Percentiles rank a stretch among this genome's conserved stretches.
Conservation (phyloP, 208 protist genomes). For the Endotrypanum monterogeii region DNA sequence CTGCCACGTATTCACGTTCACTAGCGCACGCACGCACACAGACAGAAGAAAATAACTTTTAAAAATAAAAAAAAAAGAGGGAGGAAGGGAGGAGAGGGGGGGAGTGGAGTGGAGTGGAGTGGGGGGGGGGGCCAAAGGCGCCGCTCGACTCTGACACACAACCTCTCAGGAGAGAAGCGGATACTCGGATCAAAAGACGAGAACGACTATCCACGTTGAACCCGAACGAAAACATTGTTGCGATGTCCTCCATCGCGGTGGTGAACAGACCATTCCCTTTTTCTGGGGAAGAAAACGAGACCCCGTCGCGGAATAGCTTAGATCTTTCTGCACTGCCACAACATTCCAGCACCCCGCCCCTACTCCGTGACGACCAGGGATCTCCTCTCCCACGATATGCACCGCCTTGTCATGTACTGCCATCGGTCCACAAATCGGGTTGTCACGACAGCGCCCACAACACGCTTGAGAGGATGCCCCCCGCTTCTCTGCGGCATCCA, state of each 20-base stretch:
- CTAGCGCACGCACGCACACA: not conserved
- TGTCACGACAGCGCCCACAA: too few relatives aligned
- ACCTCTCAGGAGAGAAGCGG: too few relatives aligned
- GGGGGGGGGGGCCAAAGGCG: too few relatives aligned
- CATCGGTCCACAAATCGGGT: not conserved
- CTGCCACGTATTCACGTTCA: not conserved
- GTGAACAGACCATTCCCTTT: not conserved
- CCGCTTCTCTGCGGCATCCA: not conserved
- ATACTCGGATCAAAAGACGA: not conserved
- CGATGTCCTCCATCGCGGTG: constrained; percentile 2
- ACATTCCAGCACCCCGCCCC: not conserved
- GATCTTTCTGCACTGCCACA: not conserved
- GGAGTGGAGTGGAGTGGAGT: too few relatives aligned
- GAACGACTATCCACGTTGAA: not conserved
- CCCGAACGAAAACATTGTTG: too few relatives aligned
- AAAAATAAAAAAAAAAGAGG: not conserved
- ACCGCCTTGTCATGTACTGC: not conserved
- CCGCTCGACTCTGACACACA: not conserved
- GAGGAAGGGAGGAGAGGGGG: too few relatives aligned
- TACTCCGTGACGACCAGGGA: not conserved
- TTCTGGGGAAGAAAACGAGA: not conserved
- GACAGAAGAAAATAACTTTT: not conserved
- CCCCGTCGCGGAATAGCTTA: not conserved
- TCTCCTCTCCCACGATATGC: not conserved
- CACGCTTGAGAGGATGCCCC: not conserved